Percentiles rank a stretch among this genome's conserved stretches.
phyloP scores from a whole-genome alignment of 176 grass and related monocot genomes.

The Puya raimondii region DNA sequence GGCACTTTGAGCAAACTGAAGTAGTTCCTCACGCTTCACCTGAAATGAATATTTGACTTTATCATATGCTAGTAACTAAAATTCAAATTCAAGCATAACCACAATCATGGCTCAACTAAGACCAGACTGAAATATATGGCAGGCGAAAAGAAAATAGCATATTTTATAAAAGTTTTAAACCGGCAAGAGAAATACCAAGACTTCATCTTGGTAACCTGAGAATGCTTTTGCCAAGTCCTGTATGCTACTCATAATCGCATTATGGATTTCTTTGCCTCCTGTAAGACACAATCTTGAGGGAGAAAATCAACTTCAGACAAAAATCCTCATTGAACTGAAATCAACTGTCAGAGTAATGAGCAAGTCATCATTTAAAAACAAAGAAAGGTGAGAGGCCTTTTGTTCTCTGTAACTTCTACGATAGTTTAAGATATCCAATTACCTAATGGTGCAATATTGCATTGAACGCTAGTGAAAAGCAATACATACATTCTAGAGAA shows the following conservation, averaged over 20 bases:
- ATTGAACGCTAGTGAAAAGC: too few relatives aligned
- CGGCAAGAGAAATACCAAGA: slow-evolving; percentile 44
- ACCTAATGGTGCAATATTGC: too few relatives aligned
- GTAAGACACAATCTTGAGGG: slow-evolving; percentile 58
- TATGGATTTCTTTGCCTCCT: slow-evolving; percentile 74
- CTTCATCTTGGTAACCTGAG: slow-evolving; percentile 85
- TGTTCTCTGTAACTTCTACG: too few relatives aligned
- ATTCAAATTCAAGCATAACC: too few relatives aligned
- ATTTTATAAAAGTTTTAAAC: slow-evolving; percentile 1
- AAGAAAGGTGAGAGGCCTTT: slow-evolving; percentile 25
- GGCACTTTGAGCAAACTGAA: slow-evolving; percentile 85
- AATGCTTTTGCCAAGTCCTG: slow-evolving; percentile 70
- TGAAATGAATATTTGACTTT: slow-evolving; percentile 21
- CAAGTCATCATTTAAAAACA: slow-evolving; percentile 14
- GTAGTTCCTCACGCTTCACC: slow-evolving; percentile 84
- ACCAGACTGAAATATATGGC: neutral
- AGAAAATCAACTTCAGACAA: too few relatives aligned
- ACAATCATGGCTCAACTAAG: too few relatives aligned
- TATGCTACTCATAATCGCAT: slow-evolving; percentile 67
- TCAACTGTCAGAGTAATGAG: too few relatives aligned
- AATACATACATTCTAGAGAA: too few relatives aligned
- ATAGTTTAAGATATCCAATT: too few relatives aligned
- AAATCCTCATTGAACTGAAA: too few relatives aligned
- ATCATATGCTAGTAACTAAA: too few relatives aligned
- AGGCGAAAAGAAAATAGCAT: neutral